Evolutionary conservation across 78 protist genomes (phyloP), one percentile per base, ranked within the genome.

Genomic region (Tieghemostelium lacteum): DNA sequence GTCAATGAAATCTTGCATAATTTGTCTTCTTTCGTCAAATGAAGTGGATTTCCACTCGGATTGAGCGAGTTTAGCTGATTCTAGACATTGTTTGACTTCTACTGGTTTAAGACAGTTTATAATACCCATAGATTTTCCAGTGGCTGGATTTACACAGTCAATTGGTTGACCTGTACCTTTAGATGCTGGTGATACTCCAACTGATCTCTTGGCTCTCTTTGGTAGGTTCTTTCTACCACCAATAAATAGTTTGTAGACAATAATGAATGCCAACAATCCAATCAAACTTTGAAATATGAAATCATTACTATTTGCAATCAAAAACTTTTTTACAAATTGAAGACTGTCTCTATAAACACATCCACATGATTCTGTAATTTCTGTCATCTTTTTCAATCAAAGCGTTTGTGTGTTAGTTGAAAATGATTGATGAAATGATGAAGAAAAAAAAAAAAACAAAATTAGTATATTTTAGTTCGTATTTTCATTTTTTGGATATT

Each of bases 121-220:
- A 28, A 70, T 45, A 29, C 91, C 91, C 91, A 83, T 69, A 31
- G 62, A 45, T 34, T 74, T 83, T 2, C 92, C 92, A 39, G 86
- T 92, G 69, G 92, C 92, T 54, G 92, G 95, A 45, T 92, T 83
- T 26, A 86, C 75, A 61, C 86, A 86, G 33, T 86, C 70, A 60
- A 75, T 86, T 1, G 26, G 24, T 33, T 26, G 49, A 29, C 86
- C 93, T 2, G 93, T 75, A 20, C 86, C 93, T 20, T 45, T 34
- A 0, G 86, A 74, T 16, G 86, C 87, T 36, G 93, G 86, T 31
- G 86, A 75, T 7, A 72, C 72, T 33, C 86, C 86, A 72, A 75
- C 52, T 1, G 45, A 65, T 37, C 93, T 55, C 19, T 29, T 66
- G 17, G 70, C 34, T 60, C 87, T 57, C 37, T 61, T 58, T 31